Percentiles rank a stretch among this genome's conserved stretches.
These are phyloP conservation scores for Phytophthora multivora DNA, from an alignment of 352 stramenopile genomes.

Conservation along the genomic window DNA sequence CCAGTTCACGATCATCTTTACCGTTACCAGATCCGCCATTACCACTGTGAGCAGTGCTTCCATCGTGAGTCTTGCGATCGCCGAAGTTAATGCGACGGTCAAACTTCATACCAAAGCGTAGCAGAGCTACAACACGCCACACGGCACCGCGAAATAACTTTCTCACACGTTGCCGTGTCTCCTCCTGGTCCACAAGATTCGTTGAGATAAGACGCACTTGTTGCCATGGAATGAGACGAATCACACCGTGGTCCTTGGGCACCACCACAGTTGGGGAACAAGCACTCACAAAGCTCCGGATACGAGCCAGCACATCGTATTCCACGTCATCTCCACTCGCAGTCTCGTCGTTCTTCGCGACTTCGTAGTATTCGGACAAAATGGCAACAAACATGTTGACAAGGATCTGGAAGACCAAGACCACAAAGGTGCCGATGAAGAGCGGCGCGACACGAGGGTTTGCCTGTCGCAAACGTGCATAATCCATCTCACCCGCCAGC, in stretches of 20 bases:
- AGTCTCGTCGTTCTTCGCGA: conserved; percentile 78
- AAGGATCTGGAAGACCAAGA: conserved; percentile 86
- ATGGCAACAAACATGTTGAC: conserved; percentile 93
- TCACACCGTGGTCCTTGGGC: conserved; percentile 75
- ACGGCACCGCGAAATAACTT: conserved; percentile 87
- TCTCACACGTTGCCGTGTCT: conserved; percentile 74
- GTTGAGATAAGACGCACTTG: conserved; percentile 86
- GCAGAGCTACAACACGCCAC: conserved; percentile 85
- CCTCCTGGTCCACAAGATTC: conserved; percentile 87
- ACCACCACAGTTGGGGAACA: conserved; percentile 81
- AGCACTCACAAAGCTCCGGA: conserved; percentile 76
- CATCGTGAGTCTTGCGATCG: conserved; percentile 52
- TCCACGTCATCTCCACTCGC: conserved; percentile 71
- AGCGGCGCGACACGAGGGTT: conserved; percentile 80
- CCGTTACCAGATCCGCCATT: conserved; percentile 16
- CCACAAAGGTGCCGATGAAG: conserved; percentile 87
- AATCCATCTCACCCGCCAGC: conserved; percentile 86
- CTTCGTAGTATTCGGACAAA: conserved; percentile 88
- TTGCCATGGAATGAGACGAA: conserved; percentile 73
- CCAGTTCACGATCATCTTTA: conserved; percentile 48
- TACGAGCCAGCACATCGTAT: conserved; percentile 85
- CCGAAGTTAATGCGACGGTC: conserved; percentile 83
- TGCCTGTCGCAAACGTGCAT: conserved; percentile 71
- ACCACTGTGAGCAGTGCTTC: conserved; percentile 13
- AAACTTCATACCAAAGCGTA: conserved; percentile 90